Evolutionary conservation across 345 rosid species (phyloP).

Genomic region (Linum trigynum): DNA sequence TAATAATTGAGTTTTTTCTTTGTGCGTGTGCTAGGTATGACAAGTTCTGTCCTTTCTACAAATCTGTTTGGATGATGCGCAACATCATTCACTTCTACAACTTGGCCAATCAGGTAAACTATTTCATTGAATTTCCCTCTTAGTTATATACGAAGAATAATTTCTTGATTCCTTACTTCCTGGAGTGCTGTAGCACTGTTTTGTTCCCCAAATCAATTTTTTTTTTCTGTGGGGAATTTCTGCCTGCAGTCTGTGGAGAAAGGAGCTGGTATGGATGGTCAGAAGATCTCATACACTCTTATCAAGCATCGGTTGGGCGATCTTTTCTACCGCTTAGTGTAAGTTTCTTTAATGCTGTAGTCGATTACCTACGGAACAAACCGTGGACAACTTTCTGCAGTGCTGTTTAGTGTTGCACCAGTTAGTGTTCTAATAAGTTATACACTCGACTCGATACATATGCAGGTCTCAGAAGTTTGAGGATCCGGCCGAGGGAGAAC

Average conservation of each 20-base stretch:
- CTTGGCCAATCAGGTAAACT: slow-evolving; percentile 88
- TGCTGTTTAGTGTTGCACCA: no score
- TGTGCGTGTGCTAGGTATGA: slow-evolving; percentile 54
- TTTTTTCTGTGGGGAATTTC: neutral
- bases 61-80: slow-evolving; percentile 99
- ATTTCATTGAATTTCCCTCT: neutral
- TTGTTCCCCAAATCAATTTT: neutral
- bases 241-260: slow-evolving; percentile 79
- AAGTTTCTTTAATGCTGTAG: slow-evolving; percentile 15
- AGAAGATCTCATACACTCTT: slow-evolving; percentile 83
- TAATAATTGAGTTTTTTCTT: slow-evolving; percentile 4
- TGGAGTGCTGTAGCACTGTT: neutral
- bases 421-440: no score
- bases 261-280: slow-evolving; percentile 98
- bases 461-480: slow-evolving; percentile 94
- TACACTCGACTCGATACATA: no score
- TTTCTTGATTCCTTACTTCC: neutral
- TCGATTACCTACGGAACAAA: neutral
- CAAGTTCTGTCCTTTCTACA: slow-evolving; percentile 98
- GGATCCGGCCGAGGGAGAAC: slow-evolving; percentile 99
- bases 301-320: slow-evolving; percentile 97
- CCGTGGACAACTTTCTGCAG: neutral
- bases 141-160: neutral
- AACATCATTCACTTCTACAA: slow-evolving; percentile 91
- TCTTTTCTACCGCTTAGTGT: slow-evolving; percentile 93